Percentiles rank a stretch among this genome's conserved stretches.
Evolutionary conservation across 345 rosid species (phyloP).

Genomic region (Eucalyptus coolabah): DNA sequence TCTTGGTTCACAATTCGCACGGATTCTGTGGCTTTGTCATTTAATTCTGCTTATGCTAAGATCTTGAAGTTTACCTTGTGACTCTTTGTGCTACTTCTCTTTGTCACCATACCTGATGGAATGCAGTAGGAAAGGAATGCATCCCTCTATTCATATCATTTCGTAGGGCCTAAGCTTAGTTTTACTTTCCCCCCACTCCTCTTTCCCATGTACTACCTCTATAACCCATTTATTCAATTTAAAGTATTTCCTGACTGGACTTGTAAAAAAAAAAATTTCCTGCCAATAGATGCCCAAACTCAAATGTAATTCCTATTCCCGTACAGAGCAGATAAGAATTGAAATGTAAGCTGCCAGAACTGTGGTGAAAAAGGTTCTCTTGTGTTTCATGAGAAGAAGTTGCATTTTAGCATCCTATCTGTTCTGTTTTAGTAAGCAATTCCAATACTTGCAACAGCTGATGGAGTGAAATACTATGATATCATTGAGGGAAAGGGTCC

Average conservation of each 20-base stretch:
- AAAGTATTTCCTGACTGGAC: no score
- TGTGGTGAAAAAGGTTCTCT: background rate
- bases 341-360: background rate
- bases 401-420: background rate
- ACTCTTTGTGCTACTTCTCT: no score
- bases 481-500: constrained; percentile 73
- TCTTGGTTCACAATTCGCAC: background rate
- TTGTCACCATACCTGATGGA: no score
- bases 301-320: background rate
- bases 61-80: background rate
- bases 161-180: no score
- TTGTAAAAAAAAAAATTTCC: no score
- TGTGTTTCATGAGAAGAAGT: background rate
- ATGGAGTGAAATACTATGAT: constrained; percentile 80
- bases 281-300: background rate
- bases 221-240: no score
- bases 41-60: background rate
- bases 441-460: constrained; percentile 28
- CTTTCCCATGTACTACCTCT: no score
- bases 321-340: background rate
- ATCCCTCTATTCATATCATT: no score
- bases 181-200: no score
- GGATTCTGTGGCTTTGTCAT: background rate
- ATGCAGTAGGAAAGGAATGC: no score
- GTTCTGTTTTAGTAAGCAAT: background rate